Evolutionary conservation across 768 basidiomycete species (phyloP), one percentile per base, ranked within the genome.

Genomic region (Russula abietina): DNA sequence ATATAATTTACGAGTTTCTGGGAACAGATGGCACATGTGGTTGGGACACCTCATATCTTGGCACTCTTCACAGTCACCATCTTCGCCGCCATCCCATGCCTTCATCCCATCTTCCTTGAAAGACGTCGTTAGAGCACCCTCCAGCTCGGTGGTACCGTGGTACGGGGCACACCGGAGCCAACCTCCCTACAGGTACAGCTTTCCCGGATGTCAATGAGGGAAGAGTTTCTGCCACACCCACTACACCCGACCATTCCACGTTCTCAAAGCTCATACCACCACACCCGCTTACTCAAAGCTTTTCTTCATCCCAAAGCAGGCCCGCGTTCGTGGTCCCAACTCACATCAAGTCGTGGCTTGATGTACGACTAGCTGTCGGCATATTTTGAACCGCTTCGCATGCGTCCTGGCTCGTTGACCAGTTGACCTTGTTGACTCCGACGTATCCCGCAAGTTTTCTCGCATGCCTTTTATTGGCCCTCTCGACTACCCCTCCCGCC

Each of bases 11-110:
- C 63, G 58, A 30, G 54, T 64, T 22, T 64, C 63, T 41, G 58
- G 24, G 48, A 64, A 64, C 48, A 59, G 60, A 38, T 64, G 63
- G 63, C 63, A 64, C 39, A 64, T 64, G 63, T 64, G 63, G 63
- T 49, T 64, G 54, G 63, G 63, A 41, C 63, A 64, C 59, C 63
- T 64, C 63, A 60, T 48, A 55, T 64, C 63, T 51, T 64, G 63
- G 63, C 53, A 64, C 54, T 36, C 63, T 17, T 60, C 63, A 56
- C 60, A 39, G 28, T 41, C 26, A 56, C 52, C 63, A 54, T 33
- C 41, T 22, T 50, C 63, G 16, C 41, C 63, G 36, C 46, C 60
- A 45, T 60, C 58, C 32, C 48, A 64, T 50, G 59, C 63, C 19
- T 22, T 64, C 58, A 64, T 64, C 22, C 45, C 53, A 43, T 55